A percentile compares a stretch with the other conserved stretches of the same genome.
Evolutionary conservation across 2,329 filamentous ascomycete genomes (phyloP).

Genomic region (Cytospora mali): DNA sequence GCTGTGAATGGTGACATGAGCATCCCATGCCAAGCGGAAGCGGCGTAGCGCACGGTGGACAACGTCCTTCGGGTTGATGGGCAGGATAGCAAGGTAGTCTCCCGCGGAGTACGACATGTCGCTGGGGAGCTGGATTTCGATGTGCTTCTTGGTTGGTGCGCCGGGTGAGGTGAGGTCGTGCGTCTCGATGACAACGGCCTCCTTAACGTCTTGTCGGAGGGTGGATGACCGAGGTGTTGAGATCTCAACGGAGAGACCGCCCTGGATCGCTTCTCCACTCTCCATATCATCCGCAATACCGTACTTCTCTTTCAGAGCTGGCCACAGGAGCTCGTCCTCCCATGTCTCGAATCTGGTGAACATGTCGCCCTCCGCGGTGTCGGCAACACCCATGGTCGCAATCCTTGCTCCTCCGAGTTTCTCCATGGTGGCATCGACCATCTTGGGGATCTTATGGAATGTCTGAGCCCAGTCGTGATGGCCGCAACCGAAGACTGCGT

Average conservation of each 20-base stretch:
- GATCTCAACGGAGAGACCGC: conserved; percentile 49
- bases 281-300: conserved; percentile 23
- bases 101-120: conserved; percentile 69
- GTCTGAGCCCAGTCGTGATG: conserved; percentile 58
- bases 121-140: conserved; percentile 68
- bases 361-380: conserved; percentile 63
- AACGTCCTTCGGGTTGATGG: conserved; percentile 65
- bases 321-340: conserved; percentile 58
- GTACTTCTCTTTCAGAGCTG: conserved; percentile 47
- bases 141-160: conserved; percentile 61
- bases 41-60: conserved; percentile 64
- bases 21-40: conserved; percentile 70
- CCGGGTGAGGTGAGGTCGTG: conserved; percentile 51
- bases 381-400: conserved; percentile 54
- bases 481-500: conserved; percentile 70
- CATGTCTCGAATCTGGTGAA: conserved; percentile 66
- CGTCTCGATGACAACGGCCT: conserved; percentile 58
- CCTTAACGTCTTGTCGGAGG: conserved; percentile 61
- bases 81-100: conserved; percentile 75
- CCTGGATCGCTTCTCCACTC: conserved; percentile 29
- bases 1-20: conserved; percentile 60
- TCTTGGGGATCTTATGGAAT: conserved; percentile 66
- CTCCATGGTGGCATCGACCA: conserved; percentile 57
- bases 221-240: conserved; percentile 55
- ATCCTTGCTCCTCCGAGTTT: conserved; percentile 50